Base-by-base conservation (phyloP, 345 rosid species). In the Pugionium dolabratum region DNA sequence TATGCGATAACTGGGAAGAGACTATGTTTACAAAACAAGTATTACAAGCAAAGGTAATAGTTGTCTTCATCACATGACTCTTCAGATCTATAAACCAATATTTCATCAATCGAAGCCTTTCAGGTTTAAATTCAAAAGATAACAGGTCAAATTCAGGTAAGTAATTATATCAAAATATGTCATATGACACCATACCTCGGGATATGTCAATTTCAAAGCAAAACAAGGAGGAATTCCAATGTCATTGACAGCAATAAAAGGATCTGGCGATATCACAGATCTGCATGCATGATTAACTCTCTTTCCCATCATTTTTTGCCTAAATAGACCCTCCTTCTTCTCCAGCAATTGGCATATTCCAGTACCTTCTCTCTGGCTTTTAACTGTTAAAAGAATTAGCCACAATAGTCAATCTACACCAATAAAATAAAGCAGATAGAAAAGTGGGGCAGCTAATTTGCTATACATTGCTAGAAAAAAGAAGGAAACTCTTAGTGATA, bases 271-370 rank as follows among this genome's bases (percentile, higher is more conserved):
- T 74, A 94, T 94, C 54, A 94, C 99, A 66, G 99, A 94, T 40
- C 97, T 83, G 62, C 99, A 94, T 8, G 99, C 97, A 79, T 80
- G 87, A 79, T 94, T 94, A 55, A 94, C 99, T 78, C 99, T 82
- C 84, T 94, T 94, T 65, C 99, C 99, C 99, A 94, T 94, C 97
- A 94, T 82, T 73, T 90, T 94, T 71, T 94, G 99, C 31, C 99
- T 93, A 71, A 90, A 94, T 54, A 94, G 61, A 58, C 99, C 99
- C 78, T 94, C 97, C 75, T 94, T 94, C 72, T 84, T 94, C 81
- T 94, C 99, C 70, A 94, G 87, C 79, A 94, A 79, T 75, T 94
- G 99, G 67, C 88, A 83, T 70, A 90, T 88, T 55, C 99, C 99
- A 51, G 76, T 69, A 40, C 70, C 65, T 44, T 88, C 96, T 81